Conservation (phyloP, 75 land plant species). For the Pseudotsuga menziesii region DNA sequence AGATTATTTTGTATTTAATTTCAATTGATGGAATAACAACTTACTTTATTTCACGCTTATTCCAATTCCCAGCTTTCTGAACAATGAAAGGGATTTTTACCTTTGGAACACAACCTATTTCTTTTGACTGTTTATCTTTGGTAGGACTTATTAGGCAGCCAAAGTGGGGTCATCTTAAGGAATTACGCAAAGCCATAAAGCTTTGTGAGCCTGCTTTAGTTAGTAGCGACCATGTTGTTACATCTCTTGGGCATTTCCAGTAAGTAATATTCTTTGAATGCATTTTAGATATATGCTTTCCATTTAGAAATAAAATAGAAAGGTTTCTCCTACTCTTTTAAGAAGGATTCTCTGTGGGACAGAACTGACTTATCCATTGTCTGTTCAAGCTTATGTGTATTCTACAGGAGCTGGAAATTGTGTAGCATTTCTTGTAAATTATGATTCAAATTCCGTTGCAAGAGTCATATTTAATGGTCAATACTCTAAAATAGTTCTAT, state of each 20-base stretch:
- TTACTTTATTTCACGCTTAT: too few species aligned
- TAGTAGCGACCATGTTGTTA: slow-evolving; percentile 28
- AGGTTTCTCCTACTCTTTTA: neutral
- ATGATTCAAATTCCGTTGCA: slow-evolving; percentile 27
- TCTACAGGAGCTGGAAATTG: slow-evolving; percentile 40
- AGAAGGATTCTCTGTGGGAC: neutral
- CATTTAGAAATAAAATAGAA: neutral
- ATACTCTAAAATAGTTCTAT: slow-evolving; percentile 54
- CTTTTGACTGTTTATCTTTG: neutral
- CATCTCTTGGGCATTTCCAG: slow-evolving; percentile 39
- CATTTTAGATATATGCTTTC: neutral
- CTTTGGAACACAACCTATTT: neutral
- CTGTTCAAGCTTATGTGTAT: slow-evolving; percentile 54
- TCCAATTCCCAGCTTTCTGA: neutral
- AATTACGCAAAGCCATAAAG: slow-evolving; percentile 54
- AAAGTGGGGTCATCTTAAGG: slow-evolving; percentile 54
- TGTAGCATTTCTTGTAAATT: slow-evolving; percentile 79
- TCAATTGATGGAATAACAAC: too few species aligned
- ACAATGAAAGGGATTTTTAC: neutral
- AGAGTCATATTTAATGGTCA: slow-evolving; percentile 35
- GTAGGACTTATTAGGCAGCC: slow-evolving; percentile 54
- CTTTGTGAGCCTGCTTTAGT: slow-evolving; percentile 61
- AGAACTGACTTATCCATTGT: neutral
- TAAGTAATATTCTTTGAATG: slow-evolving; percentile 34
- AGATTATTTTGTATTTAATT: too few species aligned